phyloP scores from a whole-genome alignment of 2,329 filamentous ascomycete species.

The Claviceps fusiformis region DNA sequence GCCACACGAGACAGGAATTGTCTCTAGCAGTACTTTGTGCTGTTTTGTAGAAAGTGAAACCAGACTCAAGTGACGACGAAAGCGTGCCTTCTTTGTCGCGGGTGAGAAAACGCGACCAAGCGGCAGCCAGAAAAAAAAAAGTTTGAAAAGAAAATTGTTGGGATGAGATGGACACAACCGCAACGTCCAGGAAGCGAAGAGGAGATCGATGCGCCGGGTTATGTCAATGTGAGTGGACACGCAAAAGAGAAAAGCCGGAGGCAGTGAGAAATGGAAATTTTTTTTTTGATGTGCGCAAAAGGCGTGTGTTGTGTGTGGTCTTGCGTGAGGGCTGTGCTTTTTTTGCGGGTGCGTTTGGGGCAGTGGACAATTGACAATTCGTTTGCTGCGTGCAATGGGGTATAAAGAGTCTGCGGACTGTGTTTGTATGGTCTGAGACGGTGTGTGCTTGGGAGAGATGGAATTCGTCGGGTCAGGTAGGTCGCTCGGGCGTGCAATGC shows the following conservation, averaged over 20 bases:
- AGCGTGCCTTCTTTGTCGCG: neutral
- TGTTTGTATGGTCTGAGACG: neutral
- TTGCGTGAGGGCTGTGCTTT: no score
- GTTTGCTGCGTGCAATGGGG: neutral
- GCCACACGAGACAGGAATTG: constrained; percentile 22
- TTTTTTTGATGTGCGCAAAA: no score
- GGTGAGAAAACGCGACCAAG: neutral
- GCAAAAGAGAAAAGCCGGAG: no score
- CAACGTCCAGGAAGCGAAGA: no score
- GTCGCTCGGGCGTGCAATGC: neutral
- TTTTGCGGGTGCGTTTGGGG: no score
- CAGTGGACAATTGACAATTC: neutral
- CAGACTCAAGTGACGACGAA: neutral
- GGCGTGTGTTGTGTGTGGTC: no score
- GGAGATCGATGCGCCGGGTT: no score
- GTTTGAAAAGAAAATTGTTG: neutral
- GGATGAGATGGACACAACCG: neutral
- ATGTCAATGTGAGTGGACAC: no score
- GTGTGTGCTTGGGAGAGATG: neutral
- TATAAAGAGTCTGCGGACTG: neutral
- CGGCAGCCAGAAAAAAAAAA: no score
- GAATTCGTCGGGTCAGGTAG: neutral
- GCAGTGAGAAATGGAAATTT: no score
- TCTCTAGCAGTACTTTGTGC: constrained; percentile 9
- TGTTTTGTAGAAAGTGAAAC: no score